Evolutionary conservation across 2,329 filamentous ascomycete genomes (phyloP).

Genomic region (Berkeleyomyces basicola): DNA sequence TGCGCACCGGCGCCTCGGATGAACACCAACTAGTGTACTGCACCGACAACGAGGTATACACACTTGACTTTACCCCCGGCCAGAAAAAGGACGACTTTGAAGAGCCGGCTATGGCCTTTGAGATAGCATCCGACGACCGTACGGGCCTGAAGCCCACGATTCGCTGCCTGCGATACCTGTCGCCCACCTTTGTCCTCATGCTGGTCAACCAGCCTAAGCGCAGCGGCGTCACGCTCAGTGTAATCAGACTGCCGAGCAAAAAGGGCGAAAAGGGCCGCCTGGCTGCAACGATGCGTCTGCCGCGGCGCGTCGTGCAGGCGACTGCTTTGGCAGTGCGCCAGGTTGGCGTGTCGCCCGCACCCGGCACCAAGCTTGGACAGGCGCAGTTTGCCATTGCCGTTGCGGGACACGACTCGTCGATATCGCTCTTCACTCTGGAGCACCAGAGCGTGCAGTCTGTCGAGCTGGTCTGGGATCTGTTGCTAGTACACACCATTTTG

Average conservation of each 20-base stretch:
- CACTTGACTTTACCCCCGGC: constrained; percentile 39
- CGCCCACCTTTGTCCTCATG: constrained; percentile 39
- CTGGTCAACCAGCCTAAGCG: constrained; percentile 42
- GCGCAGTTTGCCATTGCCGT: constrained; percentile 69
- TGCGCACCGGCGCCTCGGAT: constrained; percentile 40
- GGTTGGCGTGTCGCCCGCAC: constrained; percentile 30
- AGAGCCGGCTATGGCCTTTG: constrained; percentile 36
- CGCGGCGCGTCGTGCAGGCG: constrained; percentile 41
- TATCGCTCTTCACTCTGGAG: constrained; percentile 63
- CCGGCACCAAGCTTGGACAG: constrained; percentile 32
- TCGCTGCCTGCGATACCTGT: constrained; percentile 42
- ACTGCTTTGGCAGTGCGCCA: constrained; percentile 63
- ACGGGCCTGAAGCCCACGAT: constrained; percentile 32
- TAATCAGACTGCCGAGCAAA: constrained; percentile 33
- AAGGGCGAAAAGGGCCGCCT: constrained; percentile 14
- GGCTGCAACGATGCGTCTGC: constrained; percentile 8
- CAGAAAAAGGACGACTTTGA: constrained; percentile 22
- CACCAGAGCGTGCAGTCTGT: constrained; percentile 34
- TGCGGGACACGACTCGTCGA: constrained; percentile 62
- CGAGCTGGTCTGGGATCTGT: constrained; percentile 34
- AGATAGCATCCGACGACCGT: constrained; percentile 32
- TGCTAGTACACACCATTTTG: constrained; percentile 35
- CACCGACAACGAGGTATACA: constrained; percentile 56
- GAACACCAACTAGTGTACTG: constrained; percentile 64
- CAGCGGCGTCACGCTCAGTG: constrained; percentile 39